Conservation (phyloP, 495 filamentous ascomycete species). For the Neurospora pannonica region DNA sequence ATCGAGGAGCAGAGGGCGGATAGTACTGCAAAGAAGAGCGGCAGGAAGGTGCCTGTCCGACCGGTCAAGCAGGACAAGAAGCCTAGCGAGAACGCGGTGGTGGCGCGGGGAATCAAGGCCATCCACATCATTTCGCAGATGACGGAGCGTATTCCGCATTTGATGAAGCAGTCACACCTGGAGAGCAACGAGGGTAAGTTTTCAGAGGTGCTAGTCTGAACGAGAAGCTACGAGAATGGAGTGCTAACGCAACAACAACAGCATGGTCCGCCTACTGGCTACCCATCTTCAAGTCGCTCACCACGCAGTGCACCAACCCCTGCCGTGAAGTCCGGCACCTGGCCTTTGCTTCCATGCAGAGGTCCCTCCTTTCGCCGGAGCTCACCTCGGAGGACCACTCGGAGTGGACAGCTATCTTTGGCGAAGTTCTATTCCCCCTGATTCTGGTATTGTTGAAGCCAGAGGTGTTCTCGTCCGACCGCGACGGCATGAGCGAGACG, state of each 20-base stretch:
- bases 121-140: slow-evolving; percentile 71
- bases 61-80: slow-evolving; percentile 37
- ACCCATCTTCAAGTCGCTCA: slow-evolving; percentile 82
- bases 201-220: neutral
- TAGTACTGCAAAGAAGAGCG: slow-evolving; percentile 32
- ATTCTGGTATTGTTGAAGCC: slow-evolving; percentile 84
- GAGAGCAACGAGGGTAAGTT: slow-evolving; percentile 70
- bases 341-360: slow-evolving; percentile 78
- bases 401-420: slow-evolving; percentile 93
- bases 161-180: slow-evolving; percentile 89
- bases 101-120: slow-evolving; percentile 70
- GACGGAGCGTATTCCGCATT: slow-evolving; percentile 66
- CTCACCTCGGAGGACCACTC: slow-evolving; percentile 68
- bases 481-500: slow-evolving; percentile 90
- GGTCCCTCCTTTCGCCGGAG: slow-evolving; percentile 70
- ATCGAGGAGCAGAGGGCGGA: slow-evolving; percentile 73
- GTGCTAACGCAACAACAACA: slow-evolving; percentile 26
- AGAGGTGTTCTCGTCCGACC: slow-evolving; percentile 88
- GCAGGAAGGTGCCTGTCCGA: slow-evolving; percentile 29
- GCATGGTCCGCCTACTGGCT: slow-evolving; percentile 98
- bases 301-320: slow-evolving; percentile 85
- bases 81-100: slow-evolving; percentile 57
- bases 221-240: neutral
- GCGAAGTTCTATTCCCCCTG: slow-evolving; percentile 90
- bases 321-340: slow-evolving; percentile 88